Evolutionary conservation across 768 basidiomycete genomes (phyloP).

Genomic region (Exidia glandulosa): DNA sequence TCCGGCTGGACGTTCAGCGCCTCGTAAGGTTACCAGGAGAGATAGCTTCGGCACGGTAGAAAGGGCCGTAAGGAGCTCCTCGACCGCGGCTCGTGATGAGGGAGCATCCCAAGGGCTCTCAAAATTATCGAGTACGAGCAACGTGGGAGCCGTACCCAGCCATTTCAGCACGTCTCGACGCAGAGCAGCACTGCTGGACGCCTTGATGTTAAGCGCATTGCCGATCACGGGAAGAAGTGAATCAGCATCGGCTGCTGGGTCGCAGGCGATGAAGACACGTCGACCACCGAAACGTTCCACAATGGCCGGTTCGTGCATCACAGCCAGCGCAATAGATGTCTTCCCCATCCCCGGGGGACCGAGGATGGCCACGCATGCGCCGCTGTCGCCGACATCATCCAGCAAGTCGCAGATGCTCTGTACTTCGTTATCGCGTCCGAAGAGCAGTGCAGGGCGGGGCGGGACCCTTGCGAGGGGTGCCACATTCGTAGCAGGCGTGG

Average conservation of each 20-base stretch:
- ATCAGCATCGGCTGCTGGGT: not conserved
- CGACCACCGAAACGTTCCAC: conserved; percentile 13
- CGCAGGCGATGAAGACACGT: conserved; percentile 25
- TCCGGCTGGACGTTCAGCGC: conserved; percentile 12
- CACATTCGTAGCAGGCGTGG: not conserved
- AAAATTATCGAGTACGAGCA: conserved; percentile 13
- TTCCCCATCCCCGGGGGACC: conserved; percentile 30
- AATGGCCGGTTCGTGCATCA: conserved; percentile 16
- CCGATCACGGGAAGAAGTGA: not conserved
- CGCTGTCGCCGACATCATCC: not conserved
- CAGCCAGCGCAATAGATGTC: conserved; percentile 25
- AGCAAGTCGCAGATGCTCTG: not conserved
- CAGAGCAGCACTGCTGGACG: not conserved
- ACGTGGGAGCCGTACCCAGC: not conserved
- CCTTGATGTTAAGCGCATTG: not conserved
- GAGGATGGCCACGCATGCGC: conserved; percentile 9
- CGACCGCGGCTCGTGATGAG: conserved; percentile 10
- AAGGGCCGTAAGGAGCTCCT: conserved; percentile 8
- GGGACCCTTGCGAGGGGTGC: not conserved
- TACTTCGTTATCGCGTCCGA: not conserved
- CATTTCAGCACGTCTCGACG: not conserved
- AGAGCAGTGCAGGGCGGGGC: not conserved
- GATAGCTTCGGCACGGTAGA: conserved; percentile 9
- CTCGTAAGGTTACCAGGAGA: conserved; percentile 13
- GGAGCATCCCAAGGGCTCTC: conserved; percentile 13